Conservation (phyloP, 768 basidiomycete species). For the Mycena leptocephala region DNA sequence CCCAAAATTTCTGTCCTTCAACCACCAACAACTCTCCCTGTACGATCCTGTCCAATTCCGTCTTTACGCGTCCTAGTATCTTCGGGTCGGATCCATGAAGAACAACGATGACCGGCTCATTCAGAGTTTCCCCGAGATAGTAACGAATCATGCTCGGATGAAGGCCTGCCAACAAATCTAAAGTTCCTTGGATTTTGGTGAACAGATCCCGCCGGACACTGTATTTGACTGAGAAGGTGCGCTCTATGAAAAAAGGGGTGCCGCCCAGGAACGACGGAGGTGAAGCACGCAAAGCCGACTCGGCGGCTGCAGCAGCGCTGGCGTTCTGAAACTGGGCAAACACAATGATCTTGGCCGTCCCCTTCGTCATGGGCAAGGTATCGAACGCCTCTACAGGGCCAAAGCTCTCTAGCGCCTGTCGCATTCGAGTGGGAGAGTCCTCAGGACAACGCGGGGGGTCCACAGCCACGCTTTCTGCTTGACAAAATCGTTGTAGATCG, state of each 20-base stretch:
- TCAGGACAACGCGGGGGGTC: conserved; percentile 32
- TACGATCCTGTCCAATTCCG: conserved; percentile 55
- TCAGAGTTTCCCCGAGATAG: conserved; percentile 39
- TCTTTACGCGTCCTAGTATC: conserved; percentile 55
- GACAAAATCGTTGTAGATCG: conserved; percentile 60
- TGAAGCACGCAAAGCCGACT: conserved; percentile 44
- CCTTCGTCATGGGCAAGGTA: conserved; percentile 48
- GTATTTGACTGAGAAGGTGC: conserved; percentile 60
- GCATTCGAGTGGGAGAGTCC: conserved; percentile 51
- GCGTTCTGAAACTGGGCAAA: conserved; percentile 59
- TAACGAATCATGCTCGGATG: conserved; percentile 54
- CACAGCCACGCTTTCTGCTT: conserved; percentile 55
- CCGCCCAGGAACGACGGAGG: conserved; percentile 57
- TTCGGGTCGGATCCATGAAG: conserved; percentile 55
- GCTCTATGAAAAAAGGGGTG: conserved; percentile 55
- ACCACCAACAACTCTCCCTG: conserved; percentile 55
- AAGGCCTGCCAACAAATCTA: conserved; percentile 51
- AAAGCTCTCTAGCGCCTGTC: conserved; percentile 49
- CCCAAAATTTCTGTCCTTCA: conserved; percentile 58
- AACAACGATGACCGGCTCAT: conserved; percentile 54
- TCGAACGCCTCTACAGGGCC: conserved; percentile 61
- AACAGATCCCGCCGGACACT: conserved; percentile 51
- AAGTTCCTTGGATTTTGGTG: conserved; percentile 50
- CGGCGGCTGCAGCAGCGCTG: conserved; percentile 52
- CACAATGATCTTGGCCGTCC: conserved; percentile 53